phyloP scores from a whole-genome alignment of 768 basidiomycete genomes.

The Phanerochaete carnosa region DNA sequence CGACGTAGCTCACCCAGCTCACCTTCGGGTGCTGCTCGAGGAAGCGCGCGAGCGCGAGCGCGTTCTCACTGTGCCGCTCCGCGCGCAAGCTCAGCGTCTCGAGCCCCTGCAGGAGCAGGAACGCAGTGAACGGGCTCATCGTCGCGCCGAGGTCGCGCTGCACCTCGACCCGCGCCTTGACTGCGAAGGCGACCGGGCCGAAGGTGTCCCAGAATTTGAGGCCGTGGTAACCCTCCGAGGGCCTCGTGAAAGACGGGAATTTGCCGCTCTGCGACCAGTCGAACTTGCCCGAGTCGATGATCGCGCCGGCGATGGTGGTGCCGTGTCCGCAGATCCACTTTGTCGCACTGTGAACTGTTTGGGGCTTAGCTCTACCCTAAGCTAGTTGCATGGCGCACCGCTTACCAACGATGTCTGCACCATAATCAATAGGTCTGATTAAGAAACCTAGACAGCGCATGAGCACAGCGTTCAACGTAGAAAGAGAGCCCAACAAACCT shows the following conservation, averaged over 20 bases:
- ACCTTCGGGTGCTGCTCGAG: slow-evolving; percentile 65
- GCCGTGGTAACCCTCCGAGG: slow-evolving; percentile 76
- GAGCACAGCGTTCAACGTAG: slow-evolving; percentile 38
- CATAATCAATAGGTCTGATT: slow-evolving; percentile 64
- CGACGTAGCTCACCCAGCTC: slow-evolving; percentile 78
- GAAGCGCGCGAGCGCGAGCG: slow-evolving; percentile 64
- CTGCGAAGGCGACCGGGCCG: slow-evolving; percentile 57
- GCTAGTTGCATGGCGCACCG: neutral
- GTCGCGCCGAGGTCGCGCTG: slow-evolving; percentile 66
- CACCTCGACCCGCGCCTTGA: slow-evolving; percentile 61
- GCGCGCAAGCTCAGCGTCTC: slow-evolving; percentile 73
- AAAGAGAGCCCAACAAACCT: slow-evolving; percentile 33
- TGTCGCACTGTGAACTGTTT: slow-evolving; percentile 67
- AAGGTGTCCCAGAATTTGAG: slow-evolving; percentile 65
- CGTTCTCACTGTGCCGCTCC: slow-evolving; percentile 70
- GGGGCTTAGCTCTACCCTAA: slow-evolving; percentile 9
- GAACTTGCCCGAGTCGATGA: slow-evolving; percentile 74
- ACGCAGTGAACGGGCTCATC: slow-evolving; percentile 70
- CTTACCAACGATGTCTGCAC: slow-evolving; percentile 70
- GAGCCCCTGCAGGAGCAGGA: slow-evolving; percentile 74
- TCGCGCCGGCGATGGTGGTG: slow-evolving; percentile 73
- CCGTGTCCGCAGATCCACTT: slow-evolving; percentile 88
- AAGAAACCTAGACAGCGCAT: no score
- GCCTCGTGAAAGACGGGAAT: slow-evolving; percentile 74
- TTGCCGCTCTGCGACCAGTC: slow-evolving; percentile 66